These are phyloP conservation scores for Trametes meyenii DNA, from an alignment of 768 basidiomycete species.

Conservation along the genomic window DNA sequence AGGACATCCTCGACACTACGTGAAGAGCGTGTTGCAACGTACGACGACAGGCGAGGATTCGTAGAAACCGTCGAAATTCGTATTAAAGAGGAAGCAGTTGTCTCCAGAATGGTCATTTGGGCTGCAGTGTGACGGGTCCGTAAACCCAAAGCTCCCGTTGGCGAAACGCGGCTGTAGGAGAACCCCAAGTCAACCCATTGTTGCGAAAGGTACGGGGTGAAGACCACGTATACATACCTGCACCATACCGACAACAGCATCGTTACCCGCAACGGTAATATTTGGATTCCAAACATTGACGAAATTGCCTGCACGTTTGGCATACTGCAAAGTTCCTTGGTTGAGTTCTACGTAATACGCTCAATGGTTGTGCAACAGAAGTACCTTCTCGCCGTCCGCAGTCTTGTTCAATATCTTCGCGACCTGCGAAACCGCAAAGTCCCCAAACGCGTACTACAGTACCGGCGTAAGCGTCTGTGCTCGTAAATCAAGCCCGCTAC, in stretches of 20 bases:
- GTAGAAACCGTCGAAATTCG: constrained; percentile 63
- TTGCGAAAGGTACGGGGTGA: background rate
- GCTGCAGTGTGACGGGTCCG: constrained; percentile 69
- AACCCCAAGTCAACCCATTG: background rate
- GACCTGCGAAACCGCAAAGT: constrained; percentile 67
- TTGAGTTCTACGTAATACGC: background rate
- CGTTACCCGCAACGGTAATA: constrained; percentile 51
- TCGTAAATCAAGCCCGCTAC: background rate
- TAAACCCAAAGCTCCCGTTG: constrained; percentile 62
- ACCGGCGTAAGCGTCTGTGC: background rate
- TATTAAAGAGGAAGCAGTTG: constrained; percentile 61
- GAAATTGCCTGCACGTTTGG: constrained; percentile 57
- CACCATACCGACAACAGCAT: constrained; percentile 56
- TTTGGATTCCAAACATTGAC: constrained; percentile 63
- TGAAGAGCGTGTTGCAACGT: constrained; percentile 10
- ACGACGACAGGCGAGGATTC: constrained; percentile 65
- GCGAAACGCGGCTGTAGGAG: constrained; percentile 50
- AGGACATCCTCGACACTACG: background rate
- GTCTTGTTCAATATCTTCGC: constrained; percentile 55
- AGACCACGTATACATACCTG: constrained; percentile 43
- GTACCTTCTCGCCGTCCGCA: constrained; percentile 54
- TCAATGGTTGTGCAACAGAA: background rate
- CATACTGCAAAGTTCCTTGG: constrained; percentile 42
- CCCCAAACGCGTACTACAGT: constrained; percentile 59
- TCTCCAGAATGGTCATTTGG: constrained; percentile 58